phyloP scores from a whole-genome alignment of 2,329 filamentous ascomycete genomes.

The Trichoderma atroviride region DNA sequence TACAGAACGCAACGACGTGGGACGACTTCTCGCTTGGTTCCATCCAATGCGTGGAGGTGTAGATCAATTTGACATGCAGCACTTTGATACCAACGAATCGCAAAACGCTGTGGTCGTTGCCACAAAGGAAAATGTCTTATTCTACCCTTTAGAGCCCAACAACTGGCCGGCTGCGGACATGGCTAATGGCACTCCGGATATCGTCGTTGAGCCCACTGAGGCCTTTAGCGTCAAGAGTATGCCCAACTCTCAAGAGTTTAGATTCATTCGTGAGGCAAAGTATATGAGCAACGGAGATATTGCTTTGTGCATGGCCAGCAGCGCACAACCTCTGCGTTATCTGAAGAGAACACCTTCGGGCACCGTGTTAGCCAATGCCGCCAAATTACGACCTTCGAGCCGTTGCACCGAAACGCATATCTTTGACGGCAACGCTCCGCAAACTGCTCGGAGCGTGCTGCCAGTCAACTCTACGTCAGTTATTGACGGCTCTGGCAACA shows the following conservation, averaged over 20 bases:
- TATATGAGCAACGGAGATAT: not conserved
- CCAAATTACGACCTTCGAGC: not conserved
- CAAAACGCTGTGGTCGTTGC: not conserved
- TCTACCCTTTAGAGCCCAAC: not conserved
- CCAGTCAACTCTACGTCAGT: not conserved
- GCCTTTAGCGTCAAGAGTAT: not conserved
- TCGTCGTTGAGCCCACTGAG: not conserved
- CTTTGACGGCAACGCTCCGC: not conserved
- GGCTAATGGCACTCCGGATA: not conserved
- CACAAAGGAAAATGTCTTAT: not conserved
- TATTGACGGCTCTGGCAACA: not conserved
- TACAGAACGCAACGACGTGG: not conserved
- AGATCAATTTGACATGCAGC: not conserved
- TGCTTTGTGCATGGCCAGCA: not conserved
- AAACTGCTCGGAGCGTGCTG: not conserved
- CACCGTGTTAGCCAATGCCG: not conserved
- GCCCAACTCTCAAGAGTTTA: conserved; percentile 2
- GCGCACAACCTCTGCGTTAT: not conserved
- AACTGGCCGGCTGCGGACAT: not conserved
- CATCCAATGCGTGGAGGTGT: not conserved
- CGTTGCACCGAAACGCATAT: not conserved
- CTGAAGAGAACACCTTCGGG: not conserved
- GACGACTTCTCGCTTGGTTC: not conserved
- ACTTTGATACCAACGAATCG: not conserved
- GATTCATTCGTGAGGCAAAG: not conserved